Conservation (phyloP, 176 grass and related monocot species). For the Poa annua region DNA sequence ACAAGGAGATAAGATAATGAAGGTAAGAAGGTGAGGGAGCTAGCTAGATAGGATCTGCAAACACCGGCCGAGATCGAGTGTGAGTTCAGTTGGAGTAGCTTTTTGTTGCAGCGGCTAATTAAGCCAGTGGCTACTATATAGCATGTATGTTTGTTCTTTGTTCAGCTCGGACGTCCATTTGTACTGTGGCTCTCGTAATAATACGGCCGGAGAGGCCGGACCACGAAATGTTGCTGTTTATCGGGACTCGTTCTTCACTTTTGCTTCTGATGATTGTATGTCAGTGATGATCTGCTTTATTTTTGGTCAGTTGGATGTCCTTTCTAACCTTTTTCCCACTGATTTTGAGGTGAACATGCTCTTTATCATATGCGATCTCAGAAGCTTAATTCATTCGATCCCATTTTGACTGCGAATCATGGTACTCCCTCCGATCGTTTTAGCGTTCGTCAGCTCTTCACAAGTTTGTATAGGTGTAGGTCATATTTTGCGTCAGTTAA, state of each 20-base stretch:
- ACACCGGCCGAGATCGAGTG: constrained; percentile 13
- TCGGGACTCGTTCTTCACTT: constrained; percentile 40
- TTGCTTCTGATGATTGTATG: constrained; percentile 15
- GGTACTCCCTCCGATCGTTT: too few relatives aligned
- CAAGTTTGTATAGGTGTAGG: too few relatives aligned
- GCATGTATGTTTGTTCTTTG: constrained; percentile 35
- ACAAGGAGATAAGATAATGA: constrained; percentile 17
- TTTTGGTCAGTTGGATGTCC: not conserved
- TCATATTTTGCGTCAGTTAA: too few relatives aligned
- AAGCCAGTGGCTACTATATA: constrained; percentile 22
- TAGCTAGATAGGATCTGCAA: constrained; percentile 36
- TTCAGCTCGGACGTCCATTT: constrained; percentile 39
- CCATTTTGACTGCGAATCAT: not conserved
- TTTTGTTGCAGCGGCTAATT: constrained; percentile 15
- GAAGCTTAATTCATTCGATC: not conserved
- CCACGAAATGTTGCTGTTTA: constrained; percentile 22
- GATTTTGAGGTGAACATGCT: constrained; percentile 31
- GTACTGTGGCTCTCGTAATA: not conserved
- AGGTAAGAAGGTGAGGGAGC: constrained; percentile 8
- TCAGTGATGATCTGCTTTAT: constrained; percentile 35
- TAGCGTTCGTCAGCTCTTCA: too few relatives aligned
- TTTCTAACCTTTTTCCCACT: not conserved
- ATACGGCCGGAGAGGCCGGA: constrained; percentile 7
- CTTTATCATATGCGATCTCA: constrained; percentile 25
- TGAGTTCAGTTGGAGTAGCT: constrained; percentile 33